Evolutionary conservation across 148 eudicot species (phyloP).

Genomic region (Chenopodium formosanum): DNA sequence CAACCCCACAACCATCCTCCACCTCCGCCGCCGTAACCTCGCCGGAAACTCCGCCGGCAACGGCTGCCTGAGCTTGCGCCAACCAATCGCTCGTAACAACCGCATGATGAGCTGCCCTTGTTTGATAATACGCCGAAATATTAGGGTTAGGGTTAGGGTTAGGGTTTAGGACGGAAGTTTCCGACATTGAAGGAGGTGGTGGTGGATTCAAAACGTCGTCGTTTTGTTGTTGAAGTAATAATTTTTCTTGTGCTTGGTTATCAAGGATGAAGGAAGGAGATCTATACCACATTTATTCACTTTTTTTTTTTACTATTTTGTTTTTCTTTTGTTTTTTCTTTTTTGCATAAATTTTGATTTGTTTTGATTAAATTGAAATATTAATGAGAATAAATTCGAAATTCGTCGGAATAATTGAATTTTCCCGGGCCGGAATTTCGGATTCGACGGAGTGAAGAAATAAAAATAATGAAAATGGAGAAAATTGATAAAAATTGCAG

Average conservation of each 20-base stretch:
- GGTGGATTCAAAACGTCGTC: constrained; percentile 44
- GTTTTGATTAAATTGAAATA: background rate
- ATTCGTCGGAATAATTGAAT: background rate
- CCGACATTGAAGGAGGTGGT: constrained; percentile 45
- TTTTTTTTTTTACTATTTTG: background rate
- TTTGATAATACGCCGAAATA: constrained; percentile 82
- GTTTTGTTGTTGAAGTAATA: constrained; percentile 21
- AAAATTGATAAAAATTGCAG: background rate
- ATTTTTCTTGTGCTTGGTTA: constrained; percentile 34
- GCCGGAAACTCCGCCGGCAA: constrained; percentile 26
- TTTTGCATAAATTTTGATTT: background rate
- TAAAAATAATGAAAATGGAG: background rate
- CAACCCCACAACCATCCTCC: constrained; percentile 18
- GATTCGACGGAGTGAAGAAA: background rate
- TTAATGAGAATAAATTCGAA: background rate
- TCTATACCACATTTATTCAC: constrained; percentile 67
- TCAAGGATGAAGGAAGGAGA: constrained; percentile 88
- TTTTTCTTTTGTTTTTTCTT: too few relatives aligned
- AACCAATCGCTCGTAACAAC: constrained; percentile 97
- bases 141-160: constrained; percentile 53
- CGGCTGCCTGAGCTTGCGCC: constrained; percentile 89
- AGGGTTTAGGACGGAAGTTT: constrained; percentile 47
- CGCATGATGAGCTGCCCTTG: constrained; percentile 82
- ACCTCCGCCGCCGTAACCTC: constrained; percentile 13
- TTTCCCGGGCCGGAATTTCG: background rate